Percentiles rank a stretch among this genome's conserved stretches.
Conservation (phyloP, 2,329 filamentous ascomycete species). For the Phaeosphaeriaceae sp. region DNA sequence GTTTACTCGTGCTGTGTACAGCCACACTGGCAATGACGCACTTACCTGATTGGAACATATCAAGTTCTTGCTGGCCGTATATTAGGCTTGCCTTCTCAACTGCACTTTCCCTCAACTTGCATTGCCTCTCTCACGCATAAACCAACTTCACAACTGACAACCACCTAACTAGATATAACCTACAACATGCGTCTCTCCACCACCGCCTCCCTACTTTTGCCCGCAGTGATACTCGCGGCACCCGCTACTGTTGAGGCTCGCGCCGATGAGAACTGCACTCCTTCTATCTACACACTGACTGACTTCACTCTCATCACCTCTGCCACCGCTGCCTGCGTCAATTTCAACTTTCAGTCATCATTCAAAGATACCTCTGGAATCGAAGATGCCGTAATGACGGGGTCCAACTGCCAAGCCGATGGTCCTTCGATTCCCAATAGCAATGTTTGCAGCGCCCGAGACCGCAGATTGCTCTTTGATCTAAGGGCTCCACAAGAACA, state of each 20-base stretch:
- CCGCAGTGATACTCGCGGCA: conserved; percentile 23
- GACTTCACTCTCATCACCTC: conserved; percentile 27
- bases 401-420: conserved; percentile 26
- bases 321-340: conserved; percentile 17
- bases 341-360: conserved; percentile 32
- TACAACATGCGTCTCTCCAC: conserved; percentile 2
- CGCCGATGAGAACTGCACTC: conserved; percentile 23
- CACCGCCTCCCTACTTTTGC: conserved; percentile 22
- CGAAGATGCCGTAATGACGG: conserved; percentile 22
- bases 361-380: conserved; percentile 22
- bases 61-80: background rate
- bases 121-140: background rate
- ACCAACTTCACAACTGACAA: background rate
- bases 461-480: conserved; percentile 29
- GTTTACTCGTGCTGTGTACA: conserved; percentile 1
- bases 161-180: background rate
- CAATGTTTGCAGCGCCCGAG: conserved; percentile 27
- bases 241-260: conserved; percentile 15
- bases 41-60: background rate
- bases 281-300: conserved; percentile 33
- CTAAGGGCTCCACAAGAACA: conserved; percentile 22
- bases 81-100: background rate
- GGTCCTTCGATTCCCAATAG: conserved; percentile 22
- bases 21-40: background rate
- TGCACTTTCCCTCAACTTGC: background rate